Conservation (phyloP, 2,329 filamentous ascomycete species). For the Colletotrichum sp. region DNA sequence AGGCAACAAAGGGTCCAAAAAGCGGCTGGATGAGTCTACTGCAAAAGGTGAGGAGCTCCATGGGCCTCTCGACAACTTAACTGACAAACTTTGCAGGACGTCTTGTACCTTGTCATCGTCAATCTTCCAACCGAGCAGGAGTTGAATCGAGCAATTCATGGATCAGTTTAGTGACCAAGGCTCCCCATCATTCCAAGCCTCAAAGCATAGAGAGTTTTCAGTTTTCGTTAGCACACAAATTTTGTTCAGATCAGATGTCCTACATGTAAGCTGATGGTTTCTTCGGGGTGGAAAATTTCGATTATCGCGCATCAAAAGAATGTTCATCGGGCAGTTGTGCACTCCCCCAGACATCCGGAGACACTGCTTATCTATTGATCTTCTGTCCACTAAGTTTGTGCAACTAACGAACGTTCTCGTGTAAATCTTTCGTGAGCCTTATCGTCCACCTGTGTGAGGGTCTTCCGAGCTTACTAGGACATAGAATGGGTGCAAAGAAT, state of each 20-base stretch:
- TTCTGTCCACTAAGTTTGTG: no score
- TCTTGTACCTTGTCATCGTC: neutral
- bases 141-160: neutral
- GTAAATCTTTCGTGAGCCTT: no score
- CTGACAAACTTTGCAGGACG: neutral
- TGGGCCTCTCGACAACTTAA: neutral
- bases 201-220: fast-evolving
- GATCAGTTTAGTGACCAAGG: neutral
- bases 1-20: neutral
- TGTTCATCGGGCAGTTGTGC: no score
- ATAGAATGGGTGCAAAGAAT: no score
- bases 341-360: no score
- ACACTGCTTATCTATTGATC: no score
- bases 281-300: no score
- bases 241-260: neutral
- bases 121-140: neutral
- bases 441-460: no score
- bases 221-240: neutral
- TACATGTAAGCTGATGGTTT: neutral
- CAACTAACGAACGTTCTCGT: no score
- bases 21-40: neutral
- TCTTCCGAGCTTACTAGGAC: no score
- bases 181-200: neutral
- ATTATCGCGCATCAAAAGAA: no score
- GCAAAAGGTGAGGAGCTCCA: neutral